Percentiles rank a stretch among this genome's conserved stretches.
Conservation (phyloP, 805 yeast species). For the Candida manassasensis region DNA sequence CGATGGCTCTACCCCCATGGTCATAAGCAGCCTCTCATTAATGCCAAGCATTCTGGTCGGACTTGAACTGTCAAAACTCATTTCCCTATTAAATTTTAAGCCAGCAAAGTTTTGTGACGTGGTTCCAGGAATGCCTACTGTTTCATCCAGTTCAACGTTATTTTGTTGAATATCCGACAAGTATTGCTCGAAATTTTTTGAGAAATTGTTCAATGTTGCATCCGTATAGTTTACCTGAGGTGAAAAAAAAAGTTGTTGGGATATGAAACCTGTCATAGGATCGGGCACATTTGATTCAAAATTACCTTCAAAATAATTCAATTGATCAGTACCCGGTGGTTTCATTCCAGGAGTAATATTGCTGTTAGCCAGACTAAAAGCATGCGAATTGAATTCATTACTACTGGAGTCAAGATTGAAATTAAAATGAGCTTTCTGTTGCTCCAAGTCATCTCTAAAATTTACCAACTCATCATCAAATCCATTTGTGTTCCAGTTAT, state of each 20-base stretch:
- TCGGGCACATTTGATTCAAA: constrained; percentile 8
- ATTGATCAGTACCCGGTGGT: constrained; percentile 20
- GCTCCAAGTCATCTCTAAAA: constrained; percentile 7
- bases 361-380: constrained; percentile 6
- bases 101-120: no score
- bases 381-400: constrained; percentile 4
- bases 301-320: background rate
- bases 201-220: constrained; percentile 7
- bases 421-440: constrained; percentile 12
- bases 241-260: constrained; percentile 10
- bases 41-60: no score
- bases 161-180: constrained; percentile 5
- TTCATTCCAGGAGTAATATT: constrained; percentile 30
- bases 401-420: constrained; percentile 12
- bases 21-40: no score
- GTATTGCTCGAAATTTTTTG: constrained; percentile 11
- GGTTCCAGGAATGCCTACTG: no score
- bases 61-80: no score
- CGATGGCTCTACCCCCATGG: no score
- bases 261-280: background rate
- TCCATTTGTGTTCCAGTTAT: constrained; percentile 7
- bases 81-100: no score
- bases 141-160: no score
- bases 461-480: constrained; percentile 1
- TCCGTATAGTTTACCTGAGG: constrained; percentile 9